These are phyloP conservation scores for Vaccinium vitisidaea DNA, from an alignment of 148 eudicot genomes.

Conservation along the genomic window DNA sequence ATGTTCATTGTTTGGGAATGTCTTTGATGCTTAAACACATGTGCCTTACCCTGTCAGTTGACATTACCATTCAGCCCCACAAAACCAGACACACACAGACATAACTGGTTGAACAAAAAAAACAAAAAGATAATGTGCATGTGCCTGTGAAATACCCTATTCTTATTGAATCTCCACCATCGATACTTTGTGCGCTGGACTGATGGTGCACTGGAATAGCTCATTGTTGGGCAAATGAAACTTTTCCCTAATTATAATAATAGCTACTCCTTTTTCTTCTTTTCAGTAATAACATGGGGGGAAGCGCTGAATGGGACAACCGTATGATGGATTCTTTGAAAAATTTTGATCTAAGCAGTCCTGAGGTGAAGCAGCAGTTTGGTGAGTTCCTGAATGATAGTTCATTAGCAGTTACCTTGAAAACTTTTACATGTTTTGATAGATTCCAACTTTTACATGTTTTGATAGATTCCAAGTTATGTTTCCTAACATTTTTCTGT, in stretches of 20 bases:
- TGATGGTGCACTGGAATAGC: neutral
- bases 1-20: neutral
- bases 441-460: neutral
- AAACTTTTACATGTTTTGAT: neutral
- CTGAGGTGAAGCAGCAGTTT: constrained; percentile 90
- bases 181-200: neutral
- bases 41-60: neutral
- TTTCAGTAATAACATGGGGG: constrained; percentile 80
- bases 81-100: neutral
- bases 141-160: neutral
- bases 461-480: neutral
- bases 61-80: neutral
- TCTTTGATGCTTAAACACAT: neutral
- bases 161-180: neutral
- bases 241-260: neutral
- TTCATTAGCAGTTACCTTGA: neutral
- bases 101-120: neutral
- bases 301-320: constrained; percentile 63
- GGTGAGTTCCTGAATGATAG: constrained; percentile 47
- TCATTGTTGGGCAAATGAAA: neutral
- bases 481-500: neutral
- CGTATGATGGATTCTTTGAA: constrained; percentile 69
- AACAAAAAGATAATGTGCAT: neutral
- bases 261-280: constrained; percentile 10
- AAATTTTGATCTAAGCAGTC: constrained; percentile 77